Evolutionary conservation across 2,329 filamentous ascomycete species (phyloP).

Genomic region (Cadophora luteo-olivacea): DNA sequence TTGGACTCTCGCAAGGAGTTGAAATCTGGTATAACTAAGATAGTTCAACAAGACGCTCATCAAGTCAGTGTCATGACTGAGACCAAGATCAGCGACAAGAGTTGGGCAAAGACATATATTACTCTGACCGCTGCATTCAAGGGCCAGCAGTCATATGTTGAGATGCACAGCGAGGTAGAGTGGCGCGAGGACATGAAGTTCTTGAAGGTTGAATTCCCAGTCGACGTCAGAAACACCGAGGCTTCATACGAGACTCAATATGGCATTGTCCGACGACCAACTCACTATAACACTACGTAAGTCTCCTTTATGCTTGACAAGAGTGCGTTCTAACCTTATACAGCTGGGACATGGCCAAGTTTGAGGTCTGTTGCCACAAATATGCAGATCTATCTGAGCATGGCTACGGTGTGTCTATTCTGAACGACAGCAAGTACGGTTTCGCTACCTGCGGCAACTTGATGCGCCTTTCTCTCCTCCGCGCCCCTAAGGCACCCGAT

Average conservation of each 20-base stretch:
- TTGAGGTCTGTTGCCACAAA: conserved; percentile 95
- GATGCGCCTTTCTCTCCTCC: conserved; percentile 87
- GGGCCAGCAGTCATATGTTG: conserved; percentile 72
- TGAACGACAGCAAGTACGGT: conserved; percentile 96
- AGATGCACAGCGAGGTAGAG: conserved; percentile 86
- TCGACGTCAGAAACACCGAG: conserved; percentile 88
- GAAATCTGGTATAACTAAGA: conserved; percentile 68
- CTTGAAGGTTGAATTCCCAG: conserved; percentile 97
- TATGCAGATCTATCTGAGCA: conserved; percentile 90
- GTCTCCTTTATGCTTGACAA: conserved; percentile 28
- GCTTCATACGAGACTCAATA: conserved; percentile 96
- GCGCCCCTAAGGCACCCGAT: conserved; percentile 91
- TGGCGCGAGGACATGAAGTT: conserved; percentile 98
- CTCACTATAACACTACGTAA: conserved; percentile 93
- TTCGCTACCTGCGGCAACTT: conserved; percentile 88
- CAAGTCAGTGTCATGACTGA: conserved; percentile 83
- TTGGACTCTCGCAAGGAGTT: conserved; percentile 85
- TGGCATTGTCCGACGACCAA: conserved; percentile 85
- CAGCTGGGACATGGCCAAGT: conserved; percentile 96
- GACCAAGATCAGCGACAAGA: conserved; percentile 86
- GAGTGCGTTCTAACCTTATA: conserved; percentile 37
- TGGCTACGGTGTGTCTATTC: conserved; percentile 87
- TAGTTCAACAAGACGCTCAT: conserved; percentile 75
- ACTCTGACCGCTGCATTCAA: conserved; percentile 74
- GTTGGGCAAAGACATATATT: conserved; percentile 86